phyloP scores from a whole-genome alignment of 1,284 basidiomycete genomes.

The Takashimella tepidaria region DNA sequence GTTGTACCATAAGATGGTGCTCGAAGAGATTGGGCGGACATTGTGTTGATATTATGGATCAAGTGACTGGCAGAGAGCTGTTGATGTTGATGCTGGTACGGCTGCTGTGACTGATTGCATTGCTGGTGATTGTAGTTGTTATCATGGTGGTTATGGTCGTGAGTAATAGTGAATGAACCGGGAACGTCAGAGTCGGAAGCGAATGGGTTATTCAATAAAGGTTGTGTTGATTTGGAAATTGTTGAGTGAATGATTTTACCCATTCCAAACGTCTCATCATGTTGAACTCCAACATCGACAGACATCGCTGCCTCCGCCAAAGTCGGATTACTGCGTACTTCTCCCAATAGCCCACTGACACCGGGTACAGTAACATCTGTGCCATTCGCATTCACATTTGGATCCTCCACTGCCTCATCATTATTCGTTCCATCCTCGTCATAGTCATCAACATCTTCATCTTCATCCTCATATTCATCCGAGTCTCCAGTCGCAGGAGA shows the following conservation, averaged over 20 bases:
- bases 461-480: constrained; percentile 3
- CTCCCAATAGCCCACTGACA: too few relatives aligned
- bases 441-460: constrained; percentile 8
- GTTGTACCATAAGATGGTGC: not conserved
- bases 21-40: not conserved
- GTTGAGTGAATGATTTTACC: not conserved
- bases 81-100: not conserved
- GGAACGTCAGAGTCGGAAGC: too few relatives aligned
- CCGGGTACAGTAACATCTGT: not conserved
- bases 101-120: not conserved
- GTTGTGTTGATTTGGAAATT: too few relatives aligned
- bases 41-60: not conserved
- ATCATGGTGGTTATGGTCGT: too few relatives aligned
- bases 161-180: too few relatives aligned
- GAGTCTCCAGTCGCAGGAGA: not conserved
- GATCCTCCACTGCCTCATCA: too few relatives aligned
- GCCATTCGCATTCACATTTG: not conserved
- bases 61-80: not conserved
- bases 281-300: constrained; percentile 5
- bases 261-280: constrained; percentile 4
- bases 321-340: too few relatives aligned
- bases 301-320: too few relatives aligned
- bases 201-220: too few relatives aligned
- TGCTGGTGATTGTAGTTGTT: too few relatives aligned
- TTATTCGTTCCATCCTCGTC: not conserved